phyloP scores from a whole-genome alignment of 345 rosid genomes.

The Eucalyptus cloeziana region DNA sequence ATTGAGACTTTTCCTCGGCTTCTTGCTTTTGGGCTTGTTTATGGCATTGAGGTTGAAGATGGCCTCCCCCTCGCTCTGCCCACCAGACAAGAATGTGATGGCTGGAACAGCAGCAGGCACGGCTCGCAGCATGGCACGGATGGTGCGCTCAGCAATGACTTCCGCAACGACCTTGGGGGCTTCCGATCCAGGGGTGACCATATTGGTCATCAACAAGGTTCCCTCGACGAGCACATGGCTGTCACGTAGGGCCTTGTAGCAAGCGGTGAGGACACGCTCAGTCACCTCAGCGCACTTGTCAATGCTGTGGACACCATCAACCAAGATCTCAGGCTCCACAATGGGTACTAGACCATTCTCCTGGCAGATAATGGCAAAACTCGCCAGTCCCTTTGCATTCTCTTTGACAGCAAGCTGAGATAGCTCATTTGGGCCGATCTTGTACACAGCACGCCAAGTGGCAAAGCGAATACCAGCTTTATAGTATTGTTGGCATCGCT shows the following conservation, averaged over 20 bases:
- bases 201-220: not conserved
- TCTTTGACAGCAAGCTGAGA: too few relatives aligned
- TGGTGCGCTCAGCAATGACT: not conserved
- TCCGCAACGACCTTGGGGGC: not conserved
- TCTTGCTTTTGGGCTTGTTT: not conserved
- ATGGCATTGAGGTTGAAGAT: not conserved
- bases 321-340: too few relatives aligned
- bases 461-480: too few relatives aligned
- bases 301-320: too few relatives aligned
- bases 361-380: too few relatives aligned
- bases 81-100: accelerated
- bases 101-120: too few relatives aligned
- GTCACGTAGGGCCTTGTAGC: not conserved
- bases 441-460: too few relatives aligned
- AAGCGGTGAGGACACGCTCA: not conserved
- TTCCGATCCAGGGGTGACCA: not conserved
- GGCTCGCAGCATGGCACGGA: not conserved
- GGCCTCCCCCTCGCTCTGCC: not conserved
- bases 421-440: too few relatives aligned
- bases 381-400: too few relatives aligned
- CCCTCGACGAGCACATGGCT: not conserved
- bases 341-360: too few relatives aligned
- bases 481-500: too few relatives aligned
- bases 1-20: not conserved
- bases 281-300: not conserved